Percentiles rank a stretch among this genome's conserved stretches.
Conservation (phyloP, 202 grass and related monocot genomes). For the Zoysia matrella region DNA sequence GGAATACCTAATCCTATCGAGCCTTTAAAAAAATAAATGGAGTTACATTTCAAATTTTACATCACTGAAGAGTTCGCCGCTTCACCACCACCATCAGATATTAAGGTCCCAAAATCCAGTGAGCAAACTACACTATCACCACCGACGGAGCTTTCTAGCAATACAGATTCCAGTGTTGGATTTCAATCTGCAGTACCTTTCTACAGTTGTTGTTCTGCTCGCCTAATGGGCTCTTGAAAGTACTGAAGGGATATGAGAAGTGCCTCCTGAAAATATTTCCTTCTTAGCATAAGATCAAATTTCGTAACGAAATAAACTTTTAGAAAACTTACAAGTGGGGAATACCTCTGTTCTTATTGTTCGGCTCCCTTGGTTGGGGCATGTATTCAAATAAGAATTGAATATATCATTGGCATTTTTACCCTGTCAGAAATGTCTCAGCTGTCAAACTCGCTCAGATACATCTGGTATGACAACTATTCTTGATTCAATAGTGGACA, state of each 20-base stretch:
- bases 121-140: not conserved
- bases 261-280: slow-evolving; percentile 67
- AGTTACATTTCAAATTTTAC: not conserved
- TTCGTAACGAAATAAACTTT: slow-evolving; percentile 18
- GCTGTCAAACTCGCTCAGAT: slow-evolving; percentile 14
- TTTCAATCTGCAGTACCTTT: not conserved
- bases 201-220: slow-evolving; percentile 47
- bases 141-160: not conserved
- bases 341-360: slow-evolving; percentile 99
- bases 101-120: not conserved
- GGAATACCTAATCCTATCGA: not conserved
- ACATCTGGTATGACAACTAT: not conserved
- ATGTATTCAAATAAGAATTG: slow-evolving; percentile 85
- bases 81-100: not conserved
- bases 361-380: slow-evolving; percentile 95
- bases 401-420: slow-evolving; percentile 75
- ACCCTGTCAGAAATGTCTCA: slow-evolving; percentile 52
- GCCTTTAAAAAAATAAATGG: not conserved
- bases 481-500: slow-evolving; percentile 13
- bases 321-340: slow-evolving; percentile 23
- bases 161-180: not conserved
- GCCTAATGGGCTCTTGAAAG: slow-evolving; percentile 88
- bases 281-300: slow-evolving; percentile 30
- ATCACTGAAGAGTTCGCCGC: not conserved
- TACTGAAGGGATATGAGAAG: slow-evolving; percentile 95